Evolutionary conservation across 345 rosid species (phyloP).

Genomic region (Theobroma cacao): DNA sequence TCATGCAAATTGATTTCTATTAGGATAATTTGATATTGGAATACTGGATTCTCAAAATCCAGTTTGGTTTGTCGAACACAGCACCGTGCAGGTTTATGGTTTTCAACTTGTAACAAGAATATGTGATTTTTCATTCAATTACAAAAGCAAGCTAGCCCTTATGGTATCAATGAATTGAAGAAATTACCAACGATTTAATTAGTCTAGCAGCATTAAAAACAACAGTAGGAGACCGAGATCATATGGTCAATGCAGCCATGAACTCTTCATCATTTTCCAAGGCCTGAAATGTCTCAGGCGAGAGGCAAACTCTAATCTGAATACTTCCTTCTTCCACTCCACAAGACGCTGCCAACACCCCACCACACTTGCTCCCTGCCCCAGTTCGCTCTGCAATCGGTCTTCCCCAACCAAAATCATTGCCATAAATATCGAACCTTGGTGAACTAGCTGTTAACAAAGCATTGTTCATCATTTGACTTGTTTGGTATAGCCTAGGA

Average conservation of each 20-base stretch:
- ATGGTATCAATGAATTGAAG: background rate
- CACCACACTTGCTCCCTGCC: conserved; percentile 8
- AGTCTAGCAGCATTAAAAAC: background rate
- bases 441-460: conserved; percentile 29
- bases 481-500: background rate
- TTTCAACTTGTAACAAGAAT: too few relatives aligned
- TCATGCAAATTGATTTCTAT: background rate
- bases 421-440: conserved; percentile 30
- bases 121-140: too few relatives aligned
- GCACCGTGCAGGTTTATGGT: too few relatives aligned
- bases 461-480: background rate
- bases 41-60: too few relatives aligned
- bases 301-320: conserved; percentile 21
- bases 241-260: conserved; percentile 8
- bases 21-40: background rate
- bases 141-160: too few relatives aligned
- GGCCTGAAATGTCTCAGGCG: conserved; percentile 2
- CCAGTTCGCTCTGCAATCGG: background rate
- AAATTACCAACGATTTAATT: background rate
- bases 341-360: conserved; percentile 15
- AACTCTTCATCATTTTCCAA: conserved; percentile 27
- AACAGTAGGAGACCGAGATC: background rate
- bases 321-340: conserved; percentile 23
- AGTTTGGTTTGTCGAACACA: too few relatives aligned
- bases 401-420: conserved; percentile 40